Base-by-base conservation (phyloP, 2,329 filamentous ascomycete species). In the Aspergillus terreus region DNA sequence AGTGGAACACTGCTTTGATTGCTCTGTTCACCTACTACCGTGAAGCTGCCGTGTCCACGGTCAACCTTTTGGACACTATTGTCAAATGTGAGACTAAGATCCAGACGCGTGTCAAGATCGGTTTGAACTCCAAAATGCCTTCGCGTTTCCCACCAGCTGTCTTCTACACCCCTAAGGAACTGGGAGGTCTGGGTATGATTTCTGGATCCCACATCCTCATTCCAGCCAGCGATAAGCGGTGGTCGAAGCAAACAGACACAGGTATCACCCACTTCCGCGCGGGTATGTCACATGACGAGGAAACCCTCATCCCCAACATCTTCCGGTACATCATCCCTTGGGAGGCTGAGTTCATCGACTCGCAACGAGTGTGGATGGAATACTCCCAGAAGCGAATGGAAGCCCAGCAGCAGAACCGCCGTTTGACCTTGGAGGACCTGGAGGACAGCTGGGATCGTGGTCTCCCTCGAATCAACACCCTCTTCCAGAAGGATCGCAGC, bases 1-100 rank as follows among this genome's bases (percentile, higher is more conserved):
- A 99, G 76, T 99, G 95, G 94, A 99, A 99, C 73, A 99, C 94
- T 0, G 94, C 90, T 1, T 74, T 99, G 60, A 99, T 99, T 64
- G 92, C 94, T 0, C 82, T 99, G 23, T 99, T 99, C 75, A 97
- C 94, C 0, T 99, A 99, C 73, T 99, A 99, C 69, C 90, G 94
- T 69, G 94, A 99, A 69, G 94, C 94, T 44, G 94, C 94, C 14
- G 92, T 97, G 1, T 96, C 92, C 1, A 99, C 95, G 0, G 90
- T 97, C 54, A 88, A 90, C 55, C 79, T 99, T 4, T 81, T 99
- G 3, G 94, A 99, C 68, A 96, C 92, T 0, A 99, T 99, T 62
- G 94, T 99, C 69, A 99, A 99, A 75, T 99, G 94, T 62, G 94
- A 99, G 74, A 99, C 95, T 12, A 99, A 99, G 79, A 99, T 99